A percentile compares a stretch with the other conserved stretches of the same genome.
Evolutionary conservation across 1,284 basidiomycete species (phyloP).

Genomic region (Cerrena zonata): DNA sequence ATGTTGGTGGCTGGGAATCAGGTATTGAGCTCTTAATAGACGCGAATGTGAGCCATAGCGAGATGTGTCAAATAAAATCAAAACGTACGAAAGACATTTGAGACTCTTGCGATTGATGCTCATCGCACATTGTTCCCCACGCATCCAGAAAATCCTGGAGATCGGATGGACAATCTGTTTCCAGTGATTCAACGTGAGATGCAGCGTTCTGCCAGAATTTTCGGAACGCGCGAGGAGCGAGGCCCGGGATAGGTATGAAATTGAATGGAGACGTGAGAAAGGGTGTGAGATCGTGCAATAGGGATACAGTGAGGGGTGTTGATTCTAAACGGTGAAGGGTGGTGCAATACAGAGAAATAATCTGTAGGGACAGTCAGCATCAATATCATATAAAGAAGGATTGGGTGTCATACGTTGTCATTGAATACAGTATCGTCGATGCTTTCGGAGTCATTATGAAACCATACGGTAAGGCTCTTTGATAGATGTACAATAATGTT

Average conservation of each 20-base stretch:
- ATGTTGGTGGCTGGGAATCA: not conserved
- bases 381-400: not conserved
- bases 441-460: constrained; percentile 39
- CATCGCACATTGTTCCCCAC: not conserved
- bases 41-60: not conserved
- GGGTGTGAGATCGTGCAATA: constrained; percentile 33
- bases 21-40: not conserved
- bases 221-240: constrained; percentile 43
- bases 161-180: not conserved
- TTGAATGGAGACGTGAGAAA: constrained; percentile 46
- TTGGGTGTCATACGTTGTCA: constrained; percentile 34
- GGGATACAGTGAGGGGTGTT: constrained; percentile 33
- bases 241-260: constrained; percentile 38
- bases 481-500: constrained; percentile 31
- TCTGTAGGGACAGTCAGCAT: constrained; percentile 25
- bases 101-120: not conserved
- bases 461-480: constrained; percentile 44
- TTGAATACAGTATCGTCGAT: constrained; percentile 42
- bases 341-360: constrained; percentile 40
- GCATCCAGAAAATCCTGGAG: not conserved
- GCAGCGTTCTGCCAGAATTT: not conserved
- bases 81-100: too few species aligned
- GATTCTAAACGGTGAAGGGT: constrained; percentile 33
- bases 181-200: not conserved
- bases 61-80: not conserved